Base-by-base conservation (phyloP, 176 grass and related monocot species). In the Juncus inflexus region DNA sequence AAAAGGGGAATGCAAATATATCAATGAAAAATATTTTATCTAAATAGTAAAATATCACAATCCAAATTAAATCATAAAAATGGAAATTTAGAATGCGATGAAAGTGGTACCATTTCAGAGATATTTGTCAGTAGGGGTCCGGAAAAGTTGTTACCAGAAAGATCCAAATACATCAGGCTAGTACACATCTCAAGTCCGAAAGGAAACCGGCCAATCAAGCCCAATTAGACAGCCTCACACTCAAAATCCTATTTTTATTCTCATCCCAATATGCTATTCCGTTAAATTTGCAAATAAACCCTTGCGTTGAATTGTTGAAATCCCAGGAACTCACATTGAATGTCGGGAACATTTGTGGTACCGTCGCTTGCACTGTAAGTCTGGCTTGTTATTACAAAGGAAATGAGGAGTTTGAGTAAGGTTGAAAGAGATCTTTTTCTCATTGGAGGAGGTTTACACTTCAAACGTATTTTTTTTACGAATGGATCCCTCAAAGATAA, bases 241-340 rank as follows among this genome's bases (percentile, higher is more conserved):
- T 40, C 71, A 95, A 73, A 81, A 95, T 80, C 42, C 74, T 66
- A 42, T 86, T 66, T 76, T 95, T 86, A 74, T 95, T 80, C 9
- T 83, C 74, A 76, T 95, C 80, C 90, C 90, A 95, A 59, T 86
- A 95, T 3, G 90, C 86, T 36, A 95, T 84, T 35, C 90, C 90
- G 7, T 9, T 74, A 37, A 86, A 86, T 65, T 43, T 50, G 71
- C 90, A 95, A 70, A 79, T 90, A 60, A 37, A 86, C 15, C 90
- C 86, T 42, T 1, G 6, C 41, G 70, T 50, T 49, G 0, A 0
- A 15, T 90, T 86, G 1, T 3, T 58, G 10, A 95, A 90, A 45
- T 8, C 66, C 90, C 90, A 95, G 9, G 86, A 62, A 52, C 39
- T 76, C 35, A 95, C 90, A 95, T 19, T 61, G 35, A 42, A 90